These are phyloP conservation scores for Dictyostelium citrinum DNA, from an alignment of 78 protist genomes.

Conservation along the genomic window DNA sequence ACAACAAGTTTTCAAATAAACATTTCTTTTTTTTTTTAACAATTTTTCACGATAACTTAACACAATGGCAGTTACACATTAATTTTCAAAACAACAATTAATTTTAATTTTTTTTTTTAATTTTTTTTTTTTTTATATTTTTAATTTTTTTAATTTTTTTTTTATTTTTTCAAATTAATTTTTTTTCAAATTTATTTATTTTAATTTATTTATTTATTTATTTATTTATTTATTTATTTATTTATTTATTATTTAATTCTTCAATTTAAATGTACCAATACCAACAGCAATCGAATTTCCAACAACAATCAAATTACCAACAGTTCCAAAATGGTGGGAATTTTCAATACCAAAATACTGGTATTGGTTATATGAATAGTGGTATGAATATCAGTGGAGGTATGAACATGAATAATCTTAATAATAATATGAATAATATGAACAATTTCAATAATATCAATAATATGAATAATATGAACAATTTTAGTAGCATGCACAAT, in stretches of 20 bases:
- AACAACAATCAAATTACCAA: constrained; percentile 11
- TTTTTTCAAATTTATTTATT: not conserved
- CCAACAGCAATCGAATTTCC: not conserved
- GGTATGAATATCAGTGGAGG: not conserved
- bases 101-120: too few species aligned
- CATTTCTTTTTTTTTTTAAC: not conserved
- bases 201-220: not conserved
- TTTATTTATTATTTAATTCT: not conserved
- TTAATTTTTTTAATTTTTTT: too few species aligned
- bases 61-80: too few species aligned
- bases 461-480: constrained; percentile 6
- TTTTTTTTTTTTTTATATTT: not conserved
- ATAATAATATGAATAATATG: not conserved
- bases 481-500: not conserved
- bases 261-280: constrained; percentile 1
- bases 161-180: not conserved
- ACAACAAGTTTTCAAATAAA: too few species aligned
- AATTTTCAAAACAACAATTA: too few species aligned
- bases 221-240: not conserved
- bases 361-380: not conserved
- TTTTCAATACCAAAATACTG: not conserved
- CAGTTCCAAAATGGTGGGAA: not conserved
- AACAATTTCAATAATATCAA: not conserved
- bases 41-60: too few species aligned
- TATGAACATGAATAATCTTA: not conserved